phyloP scores from a whole-genome alignment of 1,284 basidiomycete genomes.

The Pseudozyma pruni region DNA sequence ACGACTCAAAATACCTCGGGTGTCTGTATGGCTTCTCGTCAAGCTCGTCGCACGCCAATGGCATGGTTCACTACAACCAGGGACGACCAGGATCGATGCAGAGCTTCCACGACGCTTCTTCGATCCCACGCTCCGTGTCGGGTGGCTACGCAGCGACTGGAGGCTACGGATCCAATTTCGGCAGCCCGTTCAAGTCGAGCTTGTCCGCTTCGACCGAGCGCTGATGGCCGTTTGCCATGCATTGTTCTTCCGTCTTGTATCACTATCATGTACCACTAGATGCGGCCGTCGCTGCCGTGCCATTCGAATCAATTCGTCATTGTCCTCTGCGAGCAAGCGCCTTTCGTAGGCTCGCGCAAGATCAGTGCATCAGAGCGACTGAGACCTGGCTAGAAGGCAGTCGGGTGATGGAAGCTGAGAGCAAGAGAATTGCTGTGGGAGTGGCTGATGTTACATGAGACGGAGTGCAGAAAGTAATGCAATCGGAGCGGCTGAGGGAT shows the following conservation, averaged over 20 bases:
- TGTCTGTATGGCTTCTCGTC: conserved; percentile 65
- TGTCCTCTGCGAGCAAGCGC: not conserved
- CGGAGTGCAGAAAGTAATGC: no score
- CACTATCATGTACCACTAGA: conserved; percentile 39
- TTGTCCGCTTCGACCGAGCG: conserved; percentile 36
- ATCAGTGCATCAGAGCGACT: no score
- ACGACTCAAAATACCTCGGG: conserved; percentile 69
- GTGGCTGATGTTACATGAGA: no score
- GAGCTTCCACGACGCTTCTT: conserved; percentile 46
- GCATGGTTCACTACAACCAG: conserved; percentile 50
- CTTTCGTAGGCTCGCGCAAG: no score
- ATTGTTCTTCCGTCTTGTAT: conserved; percentile 9
- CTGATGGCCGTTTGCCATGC: not conserved
- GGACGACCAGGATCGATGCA: conserved; percentile 41
- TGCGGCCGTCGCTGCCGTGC: conserved; percentile 12
- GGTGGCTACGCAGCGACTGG: conserved; percentile 31
- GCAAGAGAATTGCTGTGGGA: no score
- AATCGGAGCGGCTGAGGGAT: not conserved
- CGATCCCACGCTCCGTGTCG: conserved; percentile 44
- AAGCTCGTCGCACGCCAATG: conserved; percentile 49
- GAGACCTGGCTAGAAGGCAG: no score
- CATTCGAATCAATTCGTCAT: conserved; percentile 2
- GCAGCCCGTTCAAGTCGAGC: conserved; percentile 47
- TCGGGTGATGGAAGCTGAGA: no score
- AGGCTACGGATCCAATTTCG: conserved; percentile 40